Base-by-base conservation (phyloP, 2,329 filamentous ascomycete genomes). In the Knoxdaviesia proteae region DNA sequence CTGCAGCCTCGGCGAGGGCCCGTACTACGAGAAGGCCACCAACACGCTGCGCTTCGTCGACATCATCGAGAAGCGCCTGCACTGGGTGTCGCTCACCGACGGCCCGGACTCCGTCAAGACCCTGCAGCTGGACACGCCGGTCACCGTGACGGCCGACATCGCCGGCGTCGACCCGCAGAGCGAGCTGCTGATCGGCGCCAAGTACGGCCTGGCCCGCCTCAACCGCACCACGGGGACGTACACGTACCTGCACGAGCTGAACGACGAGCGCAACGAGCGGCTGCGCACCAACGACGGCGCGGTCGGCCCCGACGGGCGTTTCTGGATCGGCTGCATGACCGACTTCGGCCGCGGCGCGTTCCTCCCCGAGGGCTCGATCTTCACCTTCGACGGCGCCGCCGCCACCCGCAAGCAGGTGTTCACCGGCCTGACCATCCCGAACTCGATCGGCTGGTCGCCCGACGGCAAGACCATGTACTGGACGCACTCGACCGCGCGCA, bases 281-380 rank as follows among this genome's bases (percentile, higher is more conserved):
- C 65, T 82, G 56, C 63, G 74, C 44, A 69, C 80, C 58, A 94
- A 94, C 54, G 87, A 94, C 54, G 86, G 86, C 39, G 80, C 76
- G 5, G 75, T 83, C 42, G 86, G 94, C 54, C 77, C 75, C 31
- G 69, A 77, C 47, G 86, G 87, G 33, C 67, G 84, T 34, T 90
- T 88, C 61, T 93, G 84, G 80, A 67, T 86, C 5, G 84, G 84
- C 6, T 73, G 73, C 47, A 93, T 94, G 82, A 90, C 84, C 48
- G 84, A 93, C 53, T 72, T 74, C 51, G 59, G 58, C 10, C 50
- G 61, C 20, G 69, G 69, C 34, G 58, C 59, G 3, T 79, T 83
- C 44, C 64, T 76, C 52, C 63, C 73, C 39, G 69, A 78, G 56
- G 70, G 71, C 71, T 51, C 55, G 61, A 65, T 94, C 11, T 81